Conservation (phyloP, 2,329 filamentous ascomycete species). For the Sporothrix phasma region DNA sequence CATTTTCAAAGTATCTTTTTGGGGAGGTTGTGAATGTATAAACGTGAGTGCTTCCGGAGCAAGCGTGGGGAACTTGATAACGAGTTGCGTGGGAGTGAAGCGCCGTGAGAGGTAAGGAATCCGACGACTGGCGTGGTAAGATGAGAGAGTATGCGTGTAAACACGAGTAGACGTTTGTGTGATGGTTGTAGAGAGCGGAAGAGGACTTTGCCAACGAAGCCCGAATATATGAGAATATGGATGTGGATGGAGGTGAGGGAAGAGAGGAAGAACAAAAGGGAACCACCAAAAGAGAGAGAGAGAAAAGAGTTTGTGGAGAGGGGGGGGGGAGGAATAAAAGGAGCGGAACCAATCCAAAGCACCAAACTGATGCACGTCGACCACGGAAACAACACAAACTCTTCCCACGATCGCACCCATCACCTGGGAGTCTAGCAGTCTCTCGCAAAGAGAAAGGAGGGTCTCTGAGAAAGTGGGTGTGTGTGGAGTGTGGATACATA, state of each 20-base stretch:
- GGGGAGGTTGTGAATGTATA: neutral
- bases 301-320: neutral
- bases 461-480: neutral
- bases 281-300: neutral
- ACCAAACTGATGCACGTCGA: neutral
- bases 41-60: slow-evolving; percentile 7
- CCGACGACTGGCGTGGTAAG: slow-evolving; percentile 3
- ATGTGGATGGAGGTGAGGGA: slow-evolving; percentile 13
- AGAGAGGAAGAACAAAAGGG: neutral
- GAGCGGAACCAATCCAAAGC: neutral
- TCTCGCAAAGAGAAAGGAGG: neutral
- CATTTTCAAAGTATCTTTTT: slow-evolving; percentile 25
- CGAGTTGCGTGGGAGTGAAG: neutral
- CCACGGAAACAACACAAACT: neutral
- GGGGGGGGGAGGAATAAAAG: slow-evolving; percentile 2
- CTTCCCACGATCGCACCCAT: slow-evolving; percentile 9
- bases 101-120: neutral
- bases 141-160: neutral
- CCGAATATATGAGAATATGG: slow-evolving; percentile 19
- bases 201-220: slow-evolving; percentile 50
- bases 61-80: neutral
- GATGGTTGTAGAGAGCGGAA: slow-evolving; percentile 18
- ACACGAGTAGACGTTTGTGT: neutral
- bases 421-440: neutral
- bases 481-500: neutral